A percentile compares a stretch with the other conserved stretches of the same genome.
These are phyloP conservation scores for Botryotinia globosa DNA, from an alignment of 2,329 filamentous ascomycete genomes.

Conservation along the genomic window DNA sequence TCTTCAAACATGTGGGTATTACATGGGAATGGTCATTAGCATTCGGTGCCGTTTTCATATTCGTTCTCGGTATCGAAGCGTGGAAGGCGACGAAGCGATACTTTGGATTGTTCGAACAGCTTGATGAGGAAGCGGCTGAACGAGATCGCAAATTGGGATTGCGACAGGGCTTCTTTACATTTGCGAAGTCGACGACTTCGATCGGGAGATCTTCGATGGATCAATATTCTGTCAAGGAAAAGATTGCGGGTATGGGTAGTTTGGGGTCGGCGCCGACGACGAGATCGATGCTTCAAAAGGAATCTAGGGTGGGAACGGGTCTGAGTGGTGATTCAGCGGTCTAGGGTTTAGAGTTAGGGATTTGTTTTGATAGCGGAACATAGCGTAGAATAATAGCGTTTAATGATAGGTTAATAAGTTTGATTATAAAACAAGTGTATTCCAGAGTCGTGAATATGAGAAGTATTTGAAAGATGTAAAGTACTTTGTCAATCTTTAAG, in stretches of 20 bases:
- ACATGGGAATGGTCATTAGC: constrained; percentile 69
- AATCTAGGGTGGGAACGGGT: neutral
- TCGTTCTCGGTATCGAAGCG: constrained; percentile 60
- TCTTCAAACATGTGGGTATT: constrained; percentile 66
- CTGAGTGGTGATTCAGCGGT: neutral
- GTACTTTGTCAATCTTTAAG: neutral
- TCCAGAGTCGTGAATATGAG: neutral
- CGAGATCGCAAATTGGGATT: neutral
- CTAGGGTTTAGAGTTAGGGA: neutral
- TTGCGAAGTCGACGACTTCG: neutral
- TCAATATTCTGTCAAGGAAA: constrained; percentile 23
- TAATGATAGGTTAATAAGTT: neutral
- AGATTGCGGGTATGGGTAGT: constrained; percentile 21
- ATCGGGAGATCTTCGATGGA: neutral
- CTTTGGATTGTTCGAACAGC: constrained; percentile 17
- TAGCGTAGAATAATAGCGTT: neutral
- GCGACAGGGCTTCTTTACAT: constrained; percentile 11
- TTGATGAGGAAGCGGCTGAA: neutral
- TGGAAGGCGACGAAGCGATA: constrained; percentile 66
- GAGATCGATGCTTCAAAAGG: neutral
- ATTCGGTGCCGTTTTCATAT: constrained; percentile 57
- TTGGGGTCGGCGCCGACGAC: neutral
- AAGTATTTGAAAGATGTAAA: neutral
- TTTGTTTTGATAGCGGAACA: neutral
- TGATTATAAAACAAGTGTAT: neutral